phyloP scores from a whole-genome alignment of 1,139 yeast genomes.

The Saccharomyces pastorianus region DNA sequence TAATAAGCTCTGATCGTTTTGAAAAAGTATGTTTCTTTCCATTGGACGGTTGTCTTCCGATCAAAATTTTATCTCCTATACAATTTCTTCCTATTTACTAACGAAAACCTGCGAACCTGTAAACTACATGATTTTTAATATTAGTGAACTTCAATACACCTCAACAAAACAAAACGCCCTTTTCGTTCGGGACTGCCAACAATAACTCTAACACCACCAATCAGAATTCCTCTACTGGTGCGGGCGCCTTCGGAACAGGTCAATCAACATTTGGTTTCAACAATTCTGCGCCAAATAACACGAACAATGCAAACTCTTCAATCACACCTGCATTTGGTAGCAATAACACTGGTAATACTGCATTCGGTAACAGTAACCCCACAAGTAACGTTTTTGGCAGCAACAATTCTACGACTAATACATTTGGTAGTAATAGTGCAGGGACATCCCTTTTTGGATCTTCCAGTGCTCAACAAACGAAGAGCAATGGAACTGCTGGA shows the following conservation, averaged over 20 bases:
- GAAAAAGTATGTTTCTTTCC: not conserved
- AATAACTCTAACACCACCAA: not conserved
- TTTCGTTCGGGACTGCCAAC: slow-evolving; percentile 2
- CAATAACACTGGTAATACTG: slow-evolving; percentile 1
- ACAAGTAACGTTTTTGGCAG: slow-evolving; percentile 11
- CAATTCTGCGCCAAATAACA: not conserved
- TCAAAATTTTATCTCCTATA: not conserved
- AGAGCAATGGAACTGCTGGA: not conserved
- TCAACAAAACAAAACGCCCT: slow-evolving; percentile 1
- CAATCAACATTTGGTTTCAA: not conserved
- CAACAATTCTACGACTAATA: slow-evolving; percentile 3
- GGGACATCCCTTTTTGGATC: not conserved
- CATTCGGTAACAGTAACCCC: slow-evolving; percentile 2
- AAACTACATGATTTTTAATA: not conserved
- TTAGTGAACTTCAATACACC: not conserved
- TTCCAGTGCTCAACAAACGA: not conserved
- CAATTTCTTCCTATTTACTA: not conserved
- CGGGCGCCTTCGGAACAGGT: not conserved
- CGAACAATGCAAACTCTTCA: not conserved
- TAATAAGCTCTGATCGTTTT: not conserved
- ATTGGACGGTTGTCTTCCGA: not conserved
- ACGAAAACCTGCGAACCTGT: not conserved
- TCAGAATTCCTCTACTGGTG: not conserved
- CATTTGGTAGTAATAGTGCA: slow-evolving; percentile 8
- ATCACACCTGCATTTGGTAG: not conserved